phyloP scores from a whole-genome alignment of 2,329 filamentous ascomycete species.

The Aspergillus thermomutatus region DNA sequence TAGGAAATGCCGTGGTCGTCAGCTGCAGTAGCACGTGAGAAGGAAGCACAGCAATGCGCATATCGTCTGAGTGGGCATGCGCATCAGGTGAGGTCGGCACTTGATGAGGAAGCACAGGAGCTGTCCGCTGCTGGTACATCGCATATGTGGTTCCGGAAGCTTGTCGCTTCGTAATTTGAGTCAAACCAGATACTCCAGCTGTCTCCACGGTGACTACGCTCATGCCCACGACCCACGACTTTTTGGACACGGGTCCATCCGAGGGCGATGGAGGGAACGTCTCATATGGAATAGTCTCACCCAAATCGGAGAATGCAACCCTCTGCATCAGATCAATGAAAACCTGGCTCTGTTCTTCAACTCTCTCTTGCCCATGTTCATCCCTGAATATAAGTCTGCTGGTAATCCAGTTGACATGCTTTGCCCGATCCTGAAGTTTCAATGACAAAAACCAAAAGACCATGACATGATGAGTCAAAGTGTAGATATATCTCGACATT shows the following conservation, averaged over 20 bases:
- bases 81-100: constrained; percentile 38
- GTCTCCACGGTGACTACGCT: constrained; percentile 52
- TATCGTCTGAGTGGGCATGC: constrained; percentile 37
- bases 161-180: constrained; percentile 50
- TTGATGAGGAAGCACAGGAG: constrained; percentile 45
- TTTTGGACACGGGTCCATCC: constrained; percentile 42
- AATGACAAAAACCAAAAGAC: constrained; percentile 95
- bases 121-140: constrained; percentile 46
- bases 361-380: constrained; percentile 66
- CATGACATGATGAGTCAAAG: constrained; percentile 90
- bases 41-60: constrained; percentile 42
- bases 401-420: constrained; percentile 85
- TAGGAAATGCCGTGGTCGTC: constrained; percentile 43
- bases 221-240: constrained; percentile 51
- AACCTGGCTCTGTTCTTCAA: constrained; percentile 90
- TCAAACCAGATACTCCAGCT: constrained; percentile 44
- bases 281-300: constrained; percentile 56
- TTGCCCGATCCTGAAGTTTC: constrained; percentile 76
- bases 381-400: constrained; percentile 78
- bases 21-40: constrained; percentile 46
- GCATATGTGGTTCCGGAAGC: constrained; percentile 50
- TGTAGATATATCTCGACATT: constrained; percentile 88
- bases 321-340: constrained; percentile 94
- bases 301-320: constrained; percentile 78
- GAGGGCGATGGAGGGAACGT: constrained; percentile 40